phyloP scores from a whole-genome alignment of 192 early-diverging fungal genomes.

The Umbelopsis vinacea region DNA sequence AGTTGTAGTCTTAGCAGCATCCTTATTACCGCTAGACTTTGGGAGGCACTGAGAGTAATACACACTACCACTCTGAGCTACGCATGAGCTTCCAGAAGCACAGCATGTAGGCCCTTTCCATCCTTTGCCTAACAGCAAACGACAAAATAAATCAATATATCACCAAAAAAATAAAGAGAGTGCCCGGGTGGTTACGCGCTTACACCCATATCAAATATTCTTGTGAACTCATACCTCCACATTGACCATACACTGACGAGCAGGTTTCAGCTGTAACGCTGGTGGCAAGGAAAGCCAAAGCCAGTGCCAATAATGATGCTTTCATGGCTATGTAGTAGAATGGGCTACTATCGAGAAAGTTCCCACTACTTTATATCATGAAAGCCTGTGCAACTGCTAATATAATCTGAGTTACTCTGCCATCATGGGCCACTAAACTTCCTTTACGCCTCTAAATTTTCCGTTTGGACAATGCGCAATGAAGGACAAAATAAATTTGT shows the following conservation, averaged over 20 bases:
- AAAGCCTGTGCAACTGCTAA: background rate
- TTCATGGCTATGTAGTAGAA: background rate
- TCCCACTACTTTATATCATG: background rate
- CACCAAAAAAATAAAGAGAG: too few species aligned
- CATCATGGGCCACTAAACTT: background rate
- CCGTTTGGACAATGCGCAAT: constrained; percentile 3
- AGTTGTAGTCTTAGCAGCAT: constrained; percentile 14
- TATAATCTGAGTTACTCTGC: background rate
- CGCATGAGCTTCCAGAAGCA: constrained; percentile 25
- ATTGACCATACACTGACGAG: constrained; percentile 21
- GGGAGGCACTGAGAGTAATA: constrained; percentile 31
- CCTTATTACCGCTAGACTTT: background rate
- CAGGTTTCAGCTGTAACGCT: constrained; percentile 12
- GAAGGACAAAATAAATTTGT: background rate
- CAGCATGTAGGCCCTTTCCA: constrained; percentile 31
- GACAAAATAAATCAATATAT: too few species aligned
- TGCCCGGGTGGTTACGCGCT: too few species aligned
- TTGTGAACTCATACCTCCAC: constrained; percentile 18
- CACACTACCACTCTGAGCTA: constrained; percentile 1
- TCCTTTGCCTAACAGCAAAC: too few species aligned
- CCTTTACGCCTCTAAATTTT: background rate
- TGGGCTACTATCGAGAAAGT: background rate
- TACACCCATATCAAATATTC: background rate
- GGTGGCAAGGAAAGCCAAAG: background rate
- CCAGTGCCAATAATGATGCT: background rate